Evolutionary conservation across 1,139 yeast species (phyloP).

Genomic region (Zhuliangozyma parablackwelliae): DNA sequence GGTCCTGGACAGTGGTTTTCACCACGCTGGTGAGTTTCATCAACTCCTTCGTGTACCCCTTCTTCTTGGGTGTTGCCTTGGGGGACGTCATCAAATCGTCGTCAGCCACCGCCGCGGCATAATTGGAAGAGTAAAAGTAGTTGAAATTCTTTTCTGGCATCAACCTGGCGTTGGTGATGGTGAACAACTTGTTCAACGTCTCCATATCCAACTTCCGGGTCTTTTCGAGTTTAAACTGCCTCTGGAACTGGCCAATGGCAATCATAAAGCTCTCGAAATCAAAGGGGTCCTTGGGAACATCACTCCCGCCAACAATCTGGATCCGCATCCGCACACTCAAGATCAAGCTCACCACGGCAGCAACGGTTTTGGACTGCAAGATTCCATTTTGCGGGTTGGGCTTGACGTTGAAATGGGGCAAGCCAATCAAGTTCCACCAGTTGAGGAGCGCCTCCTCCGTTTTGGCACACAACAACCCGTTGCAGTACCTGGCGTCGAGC

Average conservation of each 20-base stretch:
- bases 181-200: conserved; percentile 58
- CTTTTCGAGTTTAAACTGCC: conserved; percentile 55
- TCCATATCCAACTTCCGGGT: conserved; percentile 59
- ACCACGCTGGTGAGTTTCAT: conserved; percentile 65
- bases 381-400: conserved; percentile 47
- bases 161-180: conserved; percentile 50
- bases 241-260: conserved; percentile 56
- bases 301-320: conserved; percentile 64
- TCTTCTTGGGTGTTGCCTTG: conserved; percentile 18
- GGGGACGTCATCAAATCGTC: conserved; percentile 4
- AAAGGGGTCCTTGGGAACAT: conserved; percentile 83
- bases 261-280: conserved; percentile 65
- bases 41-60: conserved; percentile 42
- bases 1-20: conserved; percentile 71
- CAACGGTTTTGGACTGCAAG: conserved; percentile 62
- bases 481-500: conserved; percentile 65
- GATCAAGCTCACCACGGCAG: conserved; percentile 59
- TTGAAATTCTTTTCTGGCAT: conserved; percentile 21
- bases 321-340: conserved; percentile 65
- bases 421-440: conserved; percentile 85
- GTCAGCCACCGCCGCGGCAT: not conserved
- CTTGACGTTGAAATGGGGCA: conserved; percentile 50
- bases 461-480: conserved; percentile 75
- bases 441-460: conserved; percentile 66
- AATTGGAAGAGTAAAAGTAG: conserved; percentile 9